A percentile compares a stretch with the other conserved stretches of the same genome.
These are phyloP conservation scores for Saccharum spontaneum DNA, from an alignment of 176 grass and related monocot species.

Conservation along the genomic window DNA sequence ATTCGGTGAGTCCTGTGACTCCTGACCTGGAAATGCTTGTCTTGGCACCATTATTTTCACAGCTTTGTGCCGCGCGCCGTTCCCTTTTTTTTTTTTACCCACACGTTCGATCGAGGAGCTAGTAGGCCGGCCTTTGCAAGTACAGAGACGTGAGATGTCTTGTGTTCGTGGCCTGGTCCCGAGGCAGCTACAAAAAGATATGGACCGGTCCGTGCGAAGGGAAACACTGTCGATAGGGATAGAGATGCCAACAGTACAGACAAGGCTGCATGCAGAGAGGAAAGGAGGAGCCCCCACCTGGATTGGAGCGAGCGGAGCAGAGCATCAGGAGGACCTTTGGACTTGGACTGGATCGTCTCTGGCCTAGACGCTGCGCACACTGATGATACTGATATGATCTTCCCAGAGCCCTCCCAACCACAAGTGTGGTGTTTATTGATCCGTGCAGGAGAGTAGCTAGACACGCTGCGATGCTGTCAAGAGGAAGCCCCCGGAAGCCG, in stretches of 20 bases:
- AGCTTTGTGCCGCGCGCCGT: neutral
- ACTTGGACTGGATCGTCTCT: neutral
- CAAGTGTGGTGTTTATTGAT: slow-evolving; percentile 29
- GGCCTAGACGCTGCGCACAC: neutral
- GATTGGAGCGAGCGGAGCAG: too few species aligned
- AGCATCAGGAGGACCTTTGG: neutral
- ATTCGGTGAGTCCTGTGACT: neutral
- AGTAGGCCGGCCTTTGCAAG: neutral
- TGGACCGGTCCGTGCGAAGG: neutral
- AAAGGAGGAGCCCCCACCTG: neutral
- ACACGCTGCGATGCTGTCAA: neutral
- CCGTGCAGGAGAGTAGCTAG: neutral
- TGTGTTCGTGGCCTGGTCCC: neutral
- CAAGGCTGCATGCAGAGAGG: slow-evolving; percentile 1
- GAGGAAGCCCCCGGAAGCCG: too few species aligned
- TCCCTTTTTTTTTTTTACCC: too few species aligned
- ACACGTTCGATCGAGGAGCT: neutral
- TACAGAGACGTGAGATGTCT: neutral
- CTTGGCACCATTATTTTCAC: neutral
- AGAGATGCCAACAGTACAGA: slow-evolving; percentile 1
- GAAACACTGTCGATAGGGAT: neutral
- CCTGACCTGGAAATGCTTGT: neutral
- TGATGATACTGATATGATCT: neutral
- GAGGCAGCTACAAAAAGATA: neutral
- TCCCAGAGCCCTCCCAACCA: neutral